A percentile compares a stretch with the other conserved stretches of the same genome.
Conservation (phyloP, 1,139 yeast genomes). For the Geotrichum carabidarum region DNA sequence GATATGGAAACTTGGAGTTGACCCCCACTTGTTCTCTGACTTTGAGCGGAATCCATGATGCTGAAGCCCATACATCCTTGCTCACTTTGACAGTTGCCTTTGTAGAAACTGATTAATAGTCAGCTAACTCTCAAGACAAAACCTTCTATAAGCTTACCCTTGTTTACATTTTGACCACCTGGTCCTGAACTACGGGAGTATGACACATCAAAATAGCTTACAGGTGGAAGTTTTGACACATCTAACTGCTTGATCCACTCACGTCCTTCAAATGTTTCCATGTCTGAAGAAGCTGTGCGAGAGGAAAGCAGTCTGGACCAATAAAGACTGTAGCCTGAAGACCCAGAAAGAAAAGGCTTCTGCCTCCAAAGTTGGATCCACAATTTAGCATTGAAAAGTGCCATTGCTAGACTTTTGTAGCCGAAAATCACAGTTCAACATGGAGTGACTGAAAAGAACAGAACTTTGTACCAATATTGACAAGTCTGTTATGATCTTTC, state of each 20-base stretch:
- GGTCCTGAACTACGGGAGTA: conserved; percentile 83
- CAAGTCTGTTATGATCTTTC: no score
- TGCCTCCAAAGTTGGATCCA: no score
- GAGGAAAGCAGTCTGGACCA: no score
- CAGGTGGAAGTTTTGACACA: conserved; percentile 44
- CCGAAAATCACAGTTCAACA: no score
- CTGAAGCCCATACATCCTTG: conserved; percentile 46
- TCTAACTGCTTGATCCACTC: conserved; percentile 45
- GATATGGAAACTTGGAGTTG: conserved; percentile 45
- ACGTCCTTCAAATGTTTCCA: background rate
- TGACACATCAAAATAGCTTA: conserved; percentile 46
- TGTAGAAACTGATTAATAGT: conserved; percentile 34
- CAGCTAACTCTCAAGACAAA: background rate
- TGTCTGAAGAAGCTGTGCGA: no score
- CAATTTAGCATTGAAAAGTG: no score
- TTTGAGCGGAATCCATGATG: conserved; percentile 60
- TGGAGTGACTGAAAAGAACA: no score
- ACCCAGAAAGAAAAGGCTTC: no score
- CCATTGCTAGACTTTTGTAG: no score
- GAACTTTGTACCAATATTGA: no score
- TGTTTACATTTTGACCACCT: conserved; percentile 94
- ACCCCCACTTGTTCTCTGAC: conserved; percentile 35
- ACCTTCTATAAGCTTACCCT: conserved; percentile 28
- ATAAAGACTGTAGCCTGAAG: no score
- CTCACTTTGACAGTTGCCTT: conserved; percentile 65